Evolutionary conservation across 2,329 filamentous ascomycete species (phyloP), one percentile per base, ranked within the genome.

Genomic region (Dactylellina haptotyla): DNA sequence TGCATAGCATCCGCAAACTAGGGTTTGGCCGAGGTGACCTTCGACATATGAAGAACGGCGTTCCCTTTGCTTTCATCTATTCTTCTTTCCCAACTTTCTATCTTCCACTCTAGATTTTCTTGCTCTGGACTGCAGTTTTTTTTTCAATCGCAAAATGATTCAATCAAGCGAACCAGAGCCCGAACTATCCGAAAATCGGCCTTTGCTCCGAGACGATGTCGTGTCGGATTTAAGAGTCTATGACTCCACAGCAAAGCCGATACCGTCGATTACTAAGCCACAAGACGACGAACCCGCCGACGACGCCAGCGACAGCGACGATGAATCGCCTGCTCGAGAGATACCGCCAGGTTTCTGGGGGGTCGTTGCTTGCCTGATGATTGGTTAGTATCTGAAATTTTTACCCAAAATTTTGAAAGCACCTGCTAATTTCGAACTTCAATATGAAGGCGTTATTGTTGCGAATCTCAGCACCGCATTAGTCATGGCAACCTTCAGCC

Each of bases 391-490:
- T 25, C 1, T 4, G 43, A 28, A 23, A 23, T 48, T 18, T 8
- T n/a, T 37, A 32, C 16, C 18, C 9, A 28, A 26, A 23, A 16
- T 39, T 12, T 43, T 43, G 20, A 48, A 34, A 34, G 6, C 32
- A 34, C 6, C 14, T 37, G 10, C 8, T n/a, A n/a, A n/a, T n/a
- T n/a, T n/a, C n/a, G n/a, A n/a, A n/a, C n/a, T n/a, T n/a, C n/a
- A n/a, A n/a, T n/a, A n/a, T n/a, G n/a, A n/a, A 83, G 87, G 86
- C 5, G 86, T 89, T n/a, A 90, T 92, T 75, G 85, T 90, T 14
- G 85, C 86, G 3, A 88, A 88, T 64, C 85, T 86, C 12, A 90
- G 92, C 77, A 81, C 82, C 0, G 88, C 87, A 0, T 81, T 92
- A 0, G 84, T 92, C 0, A 81, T 92, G 39, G 89, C 90, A 0